Conservation (phyloP, 352 stramenopile genomes). For the Elongisporangium undulatum region DNA sequence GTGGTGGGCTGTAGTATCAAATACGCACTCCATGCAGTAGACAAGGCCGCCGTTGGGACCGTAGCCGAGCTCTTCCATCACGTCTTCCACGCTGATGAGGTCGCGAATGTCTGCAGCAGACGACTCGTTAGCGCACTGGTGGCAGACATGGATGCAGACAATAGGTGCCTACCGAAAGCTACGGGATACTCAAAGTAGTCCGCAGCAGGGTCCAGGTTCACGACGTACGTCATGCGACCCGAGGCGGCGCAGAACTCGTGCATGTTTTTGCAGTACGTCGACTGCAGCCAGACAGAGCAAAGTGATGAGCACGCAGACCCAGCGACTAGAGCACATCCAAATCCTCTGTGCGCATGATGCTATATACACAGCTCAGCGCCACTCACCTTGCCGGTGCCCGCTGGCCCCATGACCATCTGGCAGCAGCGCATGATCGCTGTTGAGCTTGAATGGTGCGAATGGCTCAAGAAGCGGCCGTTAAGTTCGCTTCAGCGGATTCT, state of each 20-base stretch:
- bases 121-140: not conserved
- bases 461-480: not conserved
- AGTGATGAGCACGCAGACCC: not conserved
- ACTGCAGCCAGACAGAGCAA: conserved; percentile 28
- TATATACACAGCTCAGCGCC: not conserved
- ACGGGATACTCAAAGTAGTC: conserved; percentile 89
- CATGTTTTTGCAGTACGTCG: conserved; percentile 93
- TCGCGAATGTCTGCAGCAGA: conserved; percentile 87
- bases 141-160: conserved; percentile 8
- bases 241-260: conserved; percentile 88
- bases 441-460: conserved; percentile 1
- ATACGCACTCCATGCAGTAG: conserved; percentile 98
- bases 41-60: conserved; percentile 98
- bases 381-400: conserved; percentile 86
- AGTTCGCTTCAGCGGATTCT: not conserved
- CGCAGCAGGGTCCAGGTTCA: conserved; percentile 97
- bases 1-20: no score
- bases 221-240: conserved; percentile 89
- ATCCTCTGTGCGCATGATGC: not conserved
- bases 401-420: conserved; percentile 90
- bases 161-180: conserved; percentile 64
- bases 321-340: not conserved
- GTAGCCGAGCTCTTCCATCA: conserved; percentile 97
- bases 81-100: conserved; percentile 94
- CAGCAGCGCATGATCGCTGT: conserved; percentile 72